Evolutionary conservation across 2,329 filamentous ascomycete species (phyloP).

Genomic region (Ophiosphaerella korrae): DNA sequence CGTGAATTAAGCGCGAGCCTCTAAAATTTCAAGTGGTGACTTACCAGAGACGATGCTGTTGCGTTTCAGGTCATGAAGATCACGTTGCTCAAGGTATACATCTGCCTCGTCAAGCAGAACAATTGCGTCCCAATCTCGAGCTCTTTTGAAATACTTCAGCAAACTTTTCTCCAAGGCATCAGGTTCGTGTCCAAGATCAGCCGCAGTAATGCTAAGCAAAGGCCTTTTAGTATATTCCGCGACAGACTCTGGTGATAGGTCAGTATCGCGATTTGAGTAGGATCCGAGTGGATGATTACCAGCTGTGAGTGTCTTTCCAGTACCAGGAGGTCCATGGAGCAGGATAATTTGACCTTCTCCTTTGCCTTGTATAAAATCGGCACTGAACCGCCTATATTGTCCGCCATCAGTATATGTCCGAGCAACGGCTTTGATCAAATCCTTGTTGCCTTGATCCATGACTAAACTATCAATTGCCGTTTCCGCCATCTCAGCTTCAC

Average conservation of each 20-base stretch:
- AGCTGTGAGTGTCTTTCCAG: constrained; percentile 81
- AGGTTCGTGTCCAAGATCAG: constrained; percentile 22
- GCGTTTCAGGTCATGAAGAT: constrained; percentile 32
- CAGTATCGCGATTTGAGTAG: background rate
- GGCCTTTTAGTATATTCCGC: constrained; percentile 30
- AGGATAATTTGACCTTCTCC: constrained; percentile 38
- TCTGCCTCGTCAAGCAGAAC: constrained; percentile 47
- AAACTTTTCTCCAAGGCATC: constrained; percentile 16
- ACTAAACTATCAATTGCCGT: background rate
- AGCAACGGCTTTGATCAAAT: background rate
- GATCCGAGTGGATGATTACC: constrained; percentile 20
- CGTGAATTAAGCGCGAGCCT: background rate
- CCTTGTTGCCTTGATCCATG: background rate
- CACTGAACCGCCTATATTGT: background rate
- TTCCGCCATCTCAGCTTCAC: too few relatives aligned
- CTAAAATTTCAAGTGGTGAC: background rate
- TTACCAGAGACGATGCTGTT: constrained; percentile 37
- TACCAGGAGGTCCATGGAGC: constrained; percentile 88
- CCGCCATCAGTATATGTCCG: too few relatives aligned
- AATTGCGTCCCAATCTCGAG: constrained; percentile 28
- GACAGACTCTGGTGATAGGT: constrained; percentile 17
- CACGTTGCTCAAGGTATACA: constrained; percentile 44
- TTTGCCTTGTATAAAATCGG: constrained; percentile 27
- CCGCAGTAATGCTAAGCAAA: constrained; percentile 22
- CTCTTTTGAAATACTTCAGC: constrained; percentile 15